These are phyloP conservation scores for Xylaria flabelliformis DNA, from an alignment of 495 filamentous ascomycete species.

Conservation along the genomic window DNA sequence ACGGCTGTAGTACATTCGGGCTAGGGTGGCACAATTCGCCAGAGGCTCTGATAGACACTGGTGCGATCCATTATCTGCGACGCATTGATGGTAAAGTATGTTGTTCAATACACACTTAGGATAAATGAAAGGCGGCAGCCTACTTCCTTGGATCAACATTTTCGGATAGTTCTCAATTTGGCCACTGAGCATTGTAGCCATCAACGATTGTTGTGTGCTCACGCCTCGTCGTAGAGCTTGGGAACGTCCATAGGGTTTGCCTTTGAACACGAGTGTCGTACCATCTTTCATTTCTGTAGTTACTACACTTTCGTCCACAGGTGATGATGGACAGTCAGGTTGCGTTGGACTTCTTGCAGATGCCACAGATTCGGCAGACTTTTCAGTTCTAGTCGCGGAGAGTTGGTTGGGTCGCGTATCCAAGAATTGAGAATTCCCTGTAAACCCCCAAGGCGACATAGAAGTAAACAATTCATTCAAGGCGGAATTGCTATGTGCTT, in stretches of 20 bases:
- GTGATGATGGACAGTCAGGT: background rate
- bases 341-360: background rate
- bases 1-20: background rate
- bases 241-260: background rate
- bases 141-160: constrained; percentile 20
- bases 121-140: constrained; percentile 29
- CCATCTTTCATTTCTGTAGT: background rate
- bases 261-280: background rate
- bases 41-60: constrained; percentile 23
- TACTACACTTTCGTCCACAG: background rate
- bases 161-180: constrained; percentile 25
- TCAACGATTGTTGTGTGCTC: constrained; percentile 12
- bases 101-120: constrained; percentile 22
- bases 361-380: background rate
- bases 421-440: background rate
- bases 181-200: constrained; percentile 13
- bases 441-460: background rate
- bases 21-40: constrained; percentile 15
- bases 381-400: background rate
- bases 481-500: background rate
- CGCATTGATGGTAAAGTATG: constrained; percentile 12
- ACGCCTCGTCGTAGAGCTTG: background rate
- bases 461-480: background rate
- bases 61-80: constrained; percentile 20
- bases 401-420: background rate